Base-by-base conservation (phyloP, 148 eudicot species). In the Pouteria glomerata region DNA sequence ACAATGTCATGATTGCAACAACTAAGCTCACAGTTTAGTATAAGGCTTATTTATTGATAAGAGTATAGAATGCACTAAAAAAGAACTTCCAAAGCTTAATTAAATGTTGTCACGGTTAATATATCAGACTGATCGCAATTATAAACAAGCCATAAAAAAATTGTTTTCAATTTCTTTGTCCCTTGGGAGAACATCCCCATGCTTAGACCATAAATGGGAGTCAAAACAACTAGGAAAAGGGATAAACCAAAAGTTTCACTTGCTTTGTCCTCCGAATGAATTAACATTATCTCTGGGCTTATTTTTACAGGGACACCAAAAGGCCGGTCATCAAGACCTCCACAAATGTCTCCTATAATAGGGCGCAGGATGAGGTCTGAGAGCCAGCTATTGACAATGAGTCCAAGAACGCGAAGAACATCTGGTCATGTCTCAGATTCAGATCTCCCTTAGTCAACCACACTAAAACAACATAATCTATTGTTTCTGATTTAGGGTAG, bases 351-450 rank as follows among this genome's bases (percentile, higher is more conserved):
- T n/a, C n/a, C n/a, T n/a, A n/a, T 23, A 72, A 79, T 29, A 7
- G 55, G 41, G 79, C 83, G 84, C 2, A 74, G 87, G 64, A 69
- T 74, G 73, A 79, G 63, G 19, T 81, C 87, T 4, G 88, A 84
- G 19, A 81, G 78, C 42, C 79, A 80, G 51, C 66, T 75, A 53
- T 56, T 47, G 58, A 50, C 42, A 23, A 69, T 39, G 75, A 82
- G 78, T 51, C 80, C 86, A 39, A 79, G 69, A 61, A 61, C 70
- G 57, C 71, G 81, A 50, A 81, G 83, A 66, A 72, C 42, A 73
- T 85, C 90, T 1, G 89, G 94, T 27, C 94, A 89, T 73, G 77
- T 76, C 51, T 89, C 94, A 35, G 94, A 89, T 78, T 89, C 94
- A 29, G 94, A 89, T 76, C 77, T 86, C 57, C 19, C 75, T 26